Base-by-base conservation (phyloP, 2,329 filamentous ascomycete species). In the Diplodia corticola region DNA sequence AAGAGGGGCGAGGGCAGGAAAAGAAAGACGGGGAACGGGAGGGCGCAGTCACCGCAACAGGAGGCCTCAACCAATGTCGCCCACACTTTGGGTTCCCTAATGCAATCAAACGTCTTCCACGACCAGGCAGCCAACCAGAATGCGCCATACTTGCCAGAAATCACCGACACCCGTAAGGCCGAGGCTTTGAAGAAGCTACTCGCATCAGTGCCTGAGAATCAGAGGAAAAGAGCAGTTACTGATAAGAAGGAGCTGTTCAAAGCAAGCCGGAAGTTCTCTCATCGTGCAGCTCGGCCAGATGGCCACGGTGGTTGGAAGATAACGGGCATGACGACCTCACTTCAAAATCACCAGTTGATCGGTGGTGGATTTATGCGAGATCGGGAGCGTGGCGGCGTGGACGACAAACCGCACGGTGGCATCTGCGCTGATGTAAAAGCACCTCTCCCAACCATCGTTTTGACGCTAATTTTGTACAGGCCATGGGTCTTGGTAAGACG, bases 321-420 rank as follows among this genome's bases (percentile, higher is more conserved):
- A 1, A 80, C 75, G 22, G 84, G 84, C 0, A 83, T 86, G 82
- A 76, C 71, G 28, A 79, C 77, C 0, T 70, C 74, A 0, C 70
- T 88, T 0, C 80, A 80, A 65, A 70, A 73, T 10, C 82, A 86
- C 54, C 87, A 89, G 63, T 69, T 88, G 0, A 75, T 83, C 0
- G 84, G 81, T 0, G 79, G 77, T 0, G 77, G 80, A 0, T 89
- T 85, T 76, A 88, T 89, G 86, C 70, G 84, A 0, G 70, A 74
- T 3, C 78, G 83, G 3, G 87, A 89, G 70, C 33, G 10, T 35
- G 33, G 33, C 33, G 75, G 79, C 4, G 75, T 68, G 1, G 10
- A 24, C 0, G 44, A 74, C 0, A 65, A 72, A 35, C 84, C 80
- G 0, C 71, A 59, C 15, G 81, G 81, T 3, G 80, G 80, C 7